Conservation (phyloP, 2,329 filamentous ascomycete genomes). For the Calonectria hongkongensis region DNA sequence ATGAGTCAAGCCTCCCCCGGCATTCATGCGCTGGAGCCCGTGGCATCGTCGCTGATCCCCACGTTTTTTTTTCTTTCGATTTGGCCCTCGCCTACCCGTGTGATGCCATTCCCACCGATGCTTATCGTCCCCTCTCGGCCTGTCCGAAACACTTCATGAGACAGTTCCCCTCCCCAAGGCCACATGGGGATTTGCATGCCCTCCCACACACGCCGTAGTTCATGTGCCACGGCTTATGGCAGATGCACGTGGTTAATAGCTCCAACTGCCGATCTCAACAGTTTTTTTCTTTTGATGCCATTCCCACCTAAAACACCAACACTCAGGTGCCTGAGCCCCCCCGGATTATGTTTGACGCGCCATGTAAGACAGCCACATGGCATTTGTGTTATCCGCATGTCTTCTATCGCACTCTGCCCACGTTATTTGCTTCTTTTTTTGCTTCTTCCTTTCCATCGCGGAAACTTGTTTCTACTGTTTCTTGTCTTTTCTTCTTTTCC, state of each 20-base stretch:
- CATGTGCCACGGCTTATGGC: slow-evolving; percentile 11
- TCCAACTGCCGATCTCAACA: not conserved
- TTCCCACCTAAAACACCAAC: slow-evolving; percentile 2
- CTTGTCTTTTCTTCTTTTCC: not conserved
- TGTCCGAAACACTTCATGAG: slow-evolving; percentile 30
- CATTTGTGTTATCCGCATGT: slow-evolving; percentile 9
- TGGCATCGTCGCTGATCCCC: slow-evolving; percentile 3
- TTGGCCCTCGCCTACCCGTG: not conserved
- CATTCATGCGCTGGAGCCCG: slow-evolving; percentile 7
- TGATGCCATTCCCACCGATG: slow-evolving; percentile 25
- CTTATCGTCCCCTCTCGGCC: slow-evolving; percentile 16
- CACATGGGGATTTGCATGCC: slow-evolving; percentile 21
- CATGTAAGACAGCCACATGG: slow-evolving; percentile 23
- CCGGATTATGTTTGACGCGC: slow-evolving; percentile 4
- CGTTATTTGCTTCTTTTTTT: not conserved
- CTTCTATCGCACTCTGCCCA: not conserved
- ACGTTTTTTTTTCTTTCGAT: not conserved
- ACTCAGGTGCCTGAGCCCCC: not conserved
- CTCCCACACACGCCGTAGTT: slow-evolving; percentile 5
- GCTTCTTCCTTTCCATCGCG: not conserved
- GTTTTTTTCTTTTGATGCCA: slow-evolving; percentile 20
- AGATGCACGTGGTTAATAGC: slow-evolving; percentile 9
- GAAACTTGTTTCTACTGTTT: not conserved
- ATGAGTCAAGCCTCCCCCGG: slow-evolving; percentile 4
- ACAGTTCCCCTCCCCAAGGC: not conserved